Evolutionary conservation across 2,329 filamentous ascomycete genomes (phyloP), one percentile per base, ranked within the genome.

Genomic region (Pseudogymnoascus sp.): DNA sequence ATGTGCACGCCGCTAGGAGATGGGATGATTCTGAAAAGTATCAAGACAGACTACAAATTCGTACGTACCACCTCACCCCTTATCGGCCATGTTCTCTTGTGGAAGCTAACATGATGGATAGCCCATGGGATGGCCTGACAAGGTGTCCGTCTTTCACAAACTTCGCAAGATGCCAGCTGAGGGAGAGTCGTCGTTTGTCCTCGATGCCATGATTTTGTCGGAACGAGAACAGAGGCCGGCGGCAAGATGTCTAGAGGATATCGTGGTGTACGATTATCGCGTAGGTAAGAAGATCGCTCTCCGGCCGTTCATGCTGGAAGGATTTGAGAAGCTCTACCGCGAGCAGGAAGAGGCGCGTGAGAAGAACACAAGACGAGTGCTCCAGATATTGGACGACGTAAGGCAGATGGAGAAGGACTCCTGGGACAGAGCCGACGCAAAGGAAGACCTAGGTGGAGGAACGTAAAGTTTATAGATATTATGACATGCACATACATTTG

Each of bases 41-140:
- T 96, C 67, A 88, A 83, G 68, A 87, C 89, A 0, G 88, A 95
- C 67, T 96, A 89, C 75, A 96, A 96, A 77, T 92, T 95, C 76
- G 91, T 94, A 72, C 66, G 87, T 80, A 16, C 29, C 35, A 31
- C 49, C 49, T 12, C 49, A 33, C 26, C 45, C 29, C 52, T 35
- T 29, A 14, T 29, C 16, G 11, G 60, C 4, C 35, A 14, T 19
- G 7, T 39, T 52, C 60, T 65, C 21, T 29, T 31, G 38, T n/a
- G 12, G 19, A 21, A 33, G 14, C 31, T 19, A 39, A 26, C 23
- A 35, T 6, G 45, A 21, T n/a, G 8, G 63, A 55, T 67, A 91
- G 89, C 91, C 92, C 14, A 88, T 96, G 83, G 87, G 81, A 35
- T 95, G 84, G 74, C 92, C 92, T 0, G 92, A 96, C 73, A 82